phyloP scores from a whole-genome alignment of 805 yeast species.

The Yamadazyma endophytica region DNA sequence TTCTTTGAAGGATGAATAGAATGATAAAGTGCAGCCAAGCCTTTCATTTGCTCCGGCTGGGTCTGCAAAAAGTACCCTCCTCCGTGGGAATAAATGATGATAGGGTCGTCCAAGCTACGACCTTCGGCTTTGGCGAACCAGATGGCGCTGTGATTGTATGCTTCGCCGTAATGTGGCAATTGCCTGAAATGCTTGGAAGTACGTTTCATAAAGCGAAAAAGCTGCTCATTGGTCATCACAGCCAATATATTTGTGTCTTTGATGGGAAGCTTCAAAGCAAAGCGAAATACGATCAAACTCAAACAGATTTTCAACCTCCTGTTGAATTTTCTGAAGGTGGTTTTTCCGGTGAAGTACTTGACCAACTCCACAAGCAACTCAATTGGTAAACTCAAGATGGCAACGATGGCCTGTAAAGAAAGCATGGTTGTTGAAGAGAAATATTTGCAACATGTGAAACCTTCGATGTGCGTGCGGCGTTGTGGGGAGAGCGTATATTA shows the following conservation, averaged over 20 bases:
- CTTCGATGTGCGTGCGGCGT: no score
- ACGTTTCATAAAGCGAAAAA: constrained; percentile 6
- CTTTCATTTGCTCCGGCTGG: constrained; percentile 22
- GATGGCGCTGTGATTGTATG: constrained; percentile 22
- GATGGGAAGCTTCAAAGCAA: constrained; percentile 7
- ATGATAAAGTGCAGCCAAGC: constrained; percentile 20
- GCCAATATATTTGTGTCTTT: constrained; percentile 6
- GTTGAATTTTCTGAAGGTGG: constrained; percentile 9
- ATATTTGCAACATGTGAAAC: no score
- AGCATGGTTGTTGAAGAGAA: no score
- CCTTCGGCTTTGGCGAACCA: constrained; percentile 31
- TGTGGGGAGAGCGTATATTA: no score
- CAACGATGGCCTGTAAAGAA: constrained; percentile 1
- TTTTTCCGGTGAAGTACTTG: constrained; percentile 8
- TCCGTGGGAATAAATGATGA: constrained; percentile 34
- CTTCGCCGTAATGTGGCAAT: constrained; percentile 29
- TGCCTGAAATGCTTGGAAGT: constrained; percentile 1
- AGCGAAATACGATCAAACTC: constrained; percentile 10
- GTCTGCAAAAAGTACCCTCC: constrained; percentile 34
- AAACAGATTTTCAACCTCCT: constrained; percentile 10
- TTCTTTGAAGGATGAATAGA: constrained; percentile 18
- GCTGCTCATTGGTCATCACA: constrained; percentile 2
- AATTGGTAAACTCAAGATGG: constrained; percentile 7
- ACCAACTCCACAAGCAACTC: constrained; percentile 2
- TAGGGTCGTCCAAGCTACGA: constrained; percentile 22